Evolutionary conservation across 805 yeast genomes (phyloP), one percentile per base, ranked within the genome.

Genomic region (Candida qinlingensis): DNA sequence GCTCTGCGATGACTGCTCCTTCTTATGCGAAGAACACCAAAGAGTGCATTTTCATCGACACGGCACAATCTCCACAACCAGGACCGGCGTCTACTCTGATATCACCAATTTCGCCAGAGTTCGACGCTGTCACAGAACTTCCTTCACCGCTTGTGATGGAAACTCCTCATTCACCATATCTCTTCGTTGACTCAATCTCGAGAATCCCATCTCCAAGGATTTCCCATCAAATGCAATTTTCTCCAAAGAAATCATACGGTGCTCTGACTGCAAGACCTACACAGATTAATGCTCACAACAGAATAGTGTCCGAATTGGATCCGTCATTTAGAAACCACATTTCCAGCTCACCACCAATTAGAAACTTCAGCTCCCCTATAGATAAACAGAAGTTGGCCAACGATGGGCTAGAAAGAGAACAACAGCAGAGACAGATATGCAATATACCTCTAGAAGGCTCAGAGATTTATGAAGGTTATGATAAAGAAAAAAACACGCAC

Each of bases 131-230:
- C 12, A 66, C 76, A 2, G 75, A 69, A 44, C 59, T 75, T 19
- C 80, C 80, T 3, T 73, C 79, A 0, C 80, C 80, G 1, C 57
- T 74, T 2, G 55, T 68, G 4, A 31, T 27, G 8, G 34, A 31
- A 11, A 31, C 34, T 31, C 34, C 11, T 11, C 34, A 31, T 11
- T 31, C 34, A 31, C 34, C 34, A 8, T 11, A 31, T 31, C 8
- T 31, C 11, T 31, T 42, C 1, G 37, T 42, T 26, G 49, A 39
- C 11, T 12, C 40, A 6, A n/a, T 31, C 11, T 39, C 47, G 6
- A 29, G 37, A 28, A 28, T 36, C 7, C 36, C 39, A 5, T 46
- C 49, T 8, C 49, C 49, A 6, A 37, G 45, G n/a, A 12, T 42
- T 7, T 40, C 37, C 7, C 42, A 26, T 35, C 12, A 37, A 4